A percentile compares a stretch with the other conserved stretches of the same genome.
phyloP scores from a whole-genome alignment of 1,284 basidiomycete genomes.

The Trichosporon coremiiforme region DNA sequence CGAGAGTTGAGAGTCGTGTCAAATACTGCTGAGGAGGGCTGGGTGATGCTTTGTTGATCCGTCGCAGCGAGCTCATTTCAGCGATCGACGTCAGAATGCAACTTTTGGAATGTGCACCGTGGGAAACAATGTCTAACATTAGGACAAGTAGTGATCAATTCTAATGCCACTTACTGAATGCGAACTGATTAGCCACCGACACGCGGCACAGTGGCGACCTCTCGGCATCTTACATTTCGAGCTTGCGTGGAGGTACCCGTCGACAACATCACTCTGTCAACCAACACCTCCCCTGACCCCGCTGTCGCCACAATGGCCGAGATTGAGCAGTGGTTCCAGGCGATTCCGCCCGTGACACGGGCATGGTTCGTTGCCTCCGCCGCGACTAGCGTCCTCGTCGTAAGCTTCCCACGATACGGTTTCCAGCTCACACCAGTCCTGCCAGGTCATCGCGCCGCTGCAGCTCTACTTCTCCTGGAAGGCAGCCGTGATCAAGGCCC shows the following conservation, averaged over 20 bases:
- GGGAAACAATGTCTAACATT: not conserved
- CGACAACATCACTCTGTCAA: slow-evolving; percentile 1
- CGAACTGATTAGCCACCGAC: not conserved
- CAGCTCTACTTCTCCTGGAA: slow-evolving; percentile 91
- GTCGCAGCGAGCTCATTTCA: not conserved
- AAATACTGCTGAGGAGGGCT: not conserved
- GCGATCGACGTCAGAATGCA: slow-evolving; percentile 18
- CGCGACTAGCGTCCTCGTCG: slow-evolving; percentile 77
- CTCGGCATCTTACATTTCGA: slow-evolving; percentile 6
- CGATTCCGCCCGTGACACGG: slow-evolving; percentile 86
- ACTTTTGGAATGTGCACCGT: slow-evolving; percentile 18
- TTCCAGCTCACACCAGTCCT: slow-evolving; percentile 66
- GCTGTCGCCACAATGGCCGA: slow-evolving; percentile 37
- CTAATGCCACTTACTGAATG: not conserved
- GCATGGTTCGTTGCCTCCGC: slow-evolving; percentile 77
- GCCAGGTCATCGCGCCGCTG: slow-evolving; percentile 80
- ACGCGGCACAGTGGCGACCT: not conserved
- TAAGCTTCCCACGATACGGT: slow-evolving; percentile 57
- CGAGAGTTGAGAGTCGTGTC: not conserved
- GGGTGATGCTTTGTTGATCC: not conserved
- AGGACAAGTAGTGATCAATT: not conserved
- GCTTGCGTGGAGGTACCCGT: slow-evolving; percentile 2
- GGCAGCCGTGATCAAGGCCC: slow-evolving; percentile 74
- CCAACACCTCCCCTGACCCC: not conserved
- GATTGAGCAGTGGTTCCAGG: slow-evolving; percentile 65